A percentile compares a stretch with the other conserved stretches of the same genome.
Evolutionary conservation across 2,329 filamentous ascomycete genomes (phyloP).

Genomic region (Monosporascus sp.): DNA sequence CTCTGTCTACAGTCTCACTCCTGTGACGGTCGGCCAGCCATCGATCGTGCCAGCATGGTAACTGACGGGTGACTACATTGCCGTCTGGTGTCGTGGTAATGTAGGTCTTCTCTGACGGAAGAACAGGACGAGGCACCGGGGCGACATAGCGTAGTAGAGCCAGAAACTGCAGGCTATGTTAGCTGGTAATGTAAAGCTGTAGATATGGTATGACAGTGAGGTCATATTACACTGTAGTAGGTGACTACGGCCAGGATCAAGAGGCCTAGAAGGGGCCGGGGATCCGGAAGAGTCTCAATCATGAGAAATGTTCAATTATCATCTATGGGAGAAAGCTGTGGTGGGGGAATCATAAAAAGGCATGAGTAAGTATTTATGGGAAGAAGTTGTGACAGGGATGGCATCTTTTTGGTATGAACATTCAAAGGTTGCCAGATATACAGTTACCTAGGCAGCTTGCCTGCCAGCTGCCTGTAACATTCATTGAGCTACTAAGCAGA

Average conservation of each 20-base stretch:
- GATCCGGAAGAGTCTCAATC: too few relatives aligned
- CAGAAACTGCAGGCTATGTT: slow-evolving; percentile 49
- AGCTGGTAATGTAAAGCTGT: slow-evolving; percentile 1
- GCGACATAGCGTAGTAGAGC: slow-evolving; percentile 68
- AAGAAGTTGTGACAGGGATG: too few relatives aligned
- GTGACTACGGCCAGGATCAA: slow-evolving; percentile 22
- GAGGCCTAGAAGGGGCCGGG: too few relatives aligned
- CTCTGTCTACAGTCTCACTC: slow-evolving; percentile 33
- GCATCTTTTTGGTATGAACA: too few relatives aligned
- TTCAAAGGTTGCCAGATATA: too few relatives aligned
- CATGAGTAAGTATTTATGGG: too few relatives aligned
- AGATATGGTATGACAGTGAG: neutral
- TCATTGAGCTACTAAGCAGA: too few relatives aligned
- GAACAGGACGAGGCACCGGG: slow-evolving; percentile 69
- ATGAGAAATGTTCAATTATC: too few relatives aligned
- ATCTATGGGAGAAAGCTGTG: too few relatives aligned
- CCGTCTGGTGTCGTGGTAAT: slow-evolving; percentile 67
- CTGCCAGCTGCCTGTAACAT: too few relatives aligned
- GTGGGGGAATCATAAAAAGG: too few relatives aligned
- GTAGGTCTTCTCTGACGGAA: slow-evolving; percentile 80
- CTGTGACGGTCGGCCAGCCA: slow-evolving; percentile 59
- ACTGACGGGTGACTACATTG: slow-evolving; percentile 44
- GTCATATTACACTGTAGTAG: slow-evolving; percentile 33
- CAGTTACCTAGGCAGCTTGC: too few relatives aligned
- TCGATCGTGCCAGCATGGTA: slow-evolving; percentile 86